These are phyloP conservation scores for Tuber borchii DNA, from an alignment of 495 filamentous ascomycete genomes.

Conservation along the genomic window DNA sequence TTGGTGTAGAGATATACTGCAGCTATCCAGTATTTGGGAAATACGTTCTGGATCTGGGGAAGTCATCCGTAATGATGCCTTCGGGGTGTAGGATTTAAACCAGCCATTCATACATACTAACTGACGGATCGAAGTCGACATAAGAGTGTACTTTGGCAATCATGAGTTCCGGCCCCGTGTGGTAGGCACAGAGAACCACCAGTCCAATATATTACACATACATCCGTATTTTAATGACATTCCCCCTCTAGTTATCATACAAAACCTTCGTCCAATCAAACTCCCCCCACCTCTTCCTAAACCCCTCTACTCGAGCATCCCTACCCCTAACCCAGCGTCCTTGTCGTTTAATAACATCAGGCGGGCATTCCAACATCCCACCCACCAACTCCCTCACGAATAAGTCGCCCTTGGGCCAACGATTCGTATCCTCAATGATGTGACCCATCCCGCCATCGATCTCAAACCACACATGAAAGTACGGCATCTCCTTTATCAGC, in stretches of 20 bases:
- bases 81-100: no score
- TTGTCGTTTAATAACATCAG: conserved; percentile 81
- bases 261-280: conserved; percentile 94
- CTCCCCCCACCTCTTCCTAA: conserved; percentile 78
- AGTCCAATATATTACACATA: background rate
- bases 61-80: no score
- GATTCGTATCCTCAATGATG: conserved; percentile 76
- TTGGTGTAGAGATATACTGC: no score
- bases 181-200: no score
- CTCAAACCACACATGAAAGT: conserved; percentile 96
- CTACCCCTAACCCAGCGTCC: conserved; percentile 73
- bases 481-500: conserved; percentile 94
- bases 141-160: no score
- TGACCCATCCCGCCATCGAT: conserved; percentile 89
- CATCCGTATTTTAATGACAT: background rate
- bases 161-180: no score
- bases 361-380: conserved; percentile 81
- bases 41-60: no score
- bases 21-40: no score
- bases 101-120: no score
- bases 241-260: conserved; percentile 46
- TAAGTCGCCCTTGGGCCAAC: conserved; percentile 88
- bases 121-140: no score
- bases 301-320: conserved; percentile 68
- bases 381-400: conserved; percentile 90